Conservation (phyloP, 1,284 basidiomycete species). For the Blastosporella zonata region DNA sequence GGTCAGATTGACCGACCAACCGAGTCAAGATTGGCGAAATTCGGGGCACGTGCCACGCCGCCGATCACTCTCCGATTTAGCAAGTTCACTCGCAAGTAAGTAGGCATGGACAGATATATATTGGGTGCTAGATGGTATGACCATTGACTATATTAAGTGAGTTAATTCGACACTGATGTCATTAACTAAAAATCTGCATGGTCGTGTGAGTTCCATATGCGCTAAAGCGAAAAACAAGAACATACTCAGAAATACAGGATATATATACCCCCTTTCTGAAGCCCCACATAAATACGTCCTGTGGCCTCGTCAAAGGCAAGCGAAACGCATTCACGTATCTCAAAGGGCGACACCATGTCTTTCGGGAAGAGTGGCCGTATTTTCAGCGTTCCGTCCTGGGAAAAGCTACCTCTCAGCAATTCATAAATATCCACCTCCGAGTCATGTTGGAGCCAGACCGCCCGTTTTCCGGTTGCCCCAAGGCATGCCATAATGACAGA, state of each 20-base stretch:
- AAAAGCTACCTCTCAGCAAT: conserved; percentile 45
- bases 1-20: conserved; percentile 8
- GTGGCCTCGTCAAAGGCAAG: conserved; percentile 50
- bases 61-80: conserved; percentile 2
- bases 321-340: conserved; percentile 39
- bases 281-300: conserved; percentile 45
- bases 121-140: too few species aligned
- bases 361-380: conserved; percentile 37
- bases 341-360: conserved; percentile 45
- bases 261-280: conserved; percentile 49
- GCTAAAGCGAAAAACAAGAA: neutral
- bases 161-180: neutral
- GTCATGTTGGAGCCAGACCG: conserved; percentile 50
- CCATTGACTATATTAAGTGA: neutral
- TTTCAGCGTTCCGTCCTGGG: conserved; percentile 20
- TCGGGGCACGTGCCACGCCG: conserved; percentile 17
- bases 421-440: conserved; percentile 47
- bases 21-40: conserved; percentile 19
- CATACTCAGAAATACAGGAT: conserved; percentile 42
- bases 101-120: too few species aligned
- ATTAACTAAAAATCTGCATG: neutral
- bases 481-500: conserved; percentile 44
- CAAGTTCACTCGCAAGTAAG: too few species aligned
- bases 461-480: conserved; percentile 44
- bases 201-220: neutral